Evolutionary conservation across 2,329 filamentous ascomycete species (phyloP), one percentile per base, ranked within the genome.

Genomic region (Aureobasidium sp.): DNA sequence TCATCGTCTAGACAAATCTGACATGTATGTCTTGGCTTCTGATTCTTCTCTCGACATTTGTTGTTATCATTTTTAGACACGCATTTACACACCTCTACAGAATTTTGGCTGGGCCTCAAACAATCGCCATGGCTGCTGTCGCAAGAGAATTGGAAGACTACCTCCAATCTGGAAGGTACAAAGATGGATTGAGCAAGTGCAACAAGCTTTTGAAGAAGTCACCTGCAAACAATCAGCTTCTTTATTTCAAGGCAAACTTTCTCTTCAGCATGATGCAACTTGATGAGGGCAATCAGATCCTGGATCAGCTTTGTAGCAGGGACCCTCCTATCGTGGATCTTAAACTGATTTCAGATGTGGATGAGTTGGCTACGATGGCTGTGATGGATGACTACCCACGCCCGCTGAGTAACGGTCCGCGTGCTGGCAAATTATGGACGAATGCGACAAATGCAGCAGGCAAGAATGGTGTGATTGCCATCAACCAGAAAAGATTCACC

Each of bases 211-310:
- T 73, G 29, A 67, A 65, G 36, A 70, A 68, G 44, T 67, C 64
- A 13, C 68, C 71, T 1, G 65, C 68, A 11, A 67, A 73, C 59
- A 54, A 68, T 9, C 64, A 65, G 30, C 65, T 73, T 14, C 62
- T 72, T 21, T 68, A 66, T 36, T 70, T 67, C 41, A 73, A 74
- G 61, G 62, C 71, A 44, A 68, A 68, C 60, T 65, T 74, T 11
- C 58, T 69, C 7, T 67, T 64, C 39, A 67, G 64, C 47, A 62
- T 64, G 11, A 61, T 61, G 27, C 60, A 62, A n/a, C 32, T 59
- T 13, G 65, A 67, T 16, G 64, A 67, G 25, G 64, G 63, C 13
- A 51, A 66, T 55, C 48, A 55, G 29, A 55, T 61, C 6, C 42
- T 61, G 13, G 59, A 61, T 61, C 49, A 68, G 61, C 50, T 73